Conservation (phyloP, 2,329 filamentous ascomycete genomes). For the Domatiomyces globalis region DNA sequence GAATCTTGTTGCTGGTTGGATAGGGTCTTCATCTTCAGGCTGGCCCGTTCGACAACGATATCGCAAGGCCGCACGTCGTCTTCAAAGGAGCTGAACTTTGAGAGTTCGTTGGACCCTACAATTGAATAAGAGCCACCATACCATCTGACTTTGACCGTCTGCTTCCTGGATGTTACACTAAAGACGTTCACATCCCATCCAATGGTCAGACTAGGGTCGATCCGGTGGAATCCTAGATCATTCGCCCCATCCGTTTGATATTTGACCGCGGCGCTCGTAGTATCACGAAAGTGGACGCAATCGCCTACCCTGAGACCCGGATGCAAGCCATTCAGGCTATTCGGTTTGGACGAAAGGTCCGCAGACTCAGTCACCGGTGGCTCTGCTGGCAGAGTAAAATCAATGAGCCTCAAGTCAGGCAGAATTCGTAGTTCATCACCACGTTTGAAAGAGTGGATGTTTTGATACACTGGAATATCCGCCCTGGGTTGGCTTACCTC, state of each 20-base stretch:
- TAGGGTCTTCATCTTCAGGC: slow-evolving; percentile 3
- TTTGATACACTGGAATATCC: slow-evolving; percentile 11
- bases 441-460: slow-evolving; percentile 13
- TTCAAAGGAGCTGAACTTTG: slow-evolving; percentile 23
- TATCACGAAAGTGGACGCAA: slow-evolving; percentile 42
- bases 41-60: slow-evolving; percentile 36
- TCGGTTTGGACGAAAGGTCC: neutral
- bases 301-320: slow-evolving; percentile 31
- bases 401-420: neutral
- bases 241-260: slow-evolving; percentile 25
- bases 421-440: slow-evolving; percentile 13
- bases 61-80: slow-evolving; percentile 46
- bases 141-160: slow-evolving; percentile 43
- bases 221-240: neutral
- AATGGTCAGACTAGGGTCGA: neutral
- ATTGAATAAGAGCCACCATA: slow-evolving; percentile 41
- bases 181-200: slow-evolving; percentile 48
- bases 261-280: slow-evolving; percentile 36
- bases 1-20: slow-evolving; percentile 8
- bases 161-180: slow-evolving; percentile 35
- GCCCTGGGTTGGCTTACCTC: slow-evolving; percentile 13
- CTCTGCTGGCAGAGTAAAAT: neutral
- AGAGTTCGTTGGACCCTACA: slow-evolving; percentile 32
- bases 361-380: neutral
- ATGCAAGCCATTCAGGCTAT: neutral